Evolutionary conservation across 768 basidiomycete species (phyloP).

Genomic region (Pholiota conissans): DNA sequence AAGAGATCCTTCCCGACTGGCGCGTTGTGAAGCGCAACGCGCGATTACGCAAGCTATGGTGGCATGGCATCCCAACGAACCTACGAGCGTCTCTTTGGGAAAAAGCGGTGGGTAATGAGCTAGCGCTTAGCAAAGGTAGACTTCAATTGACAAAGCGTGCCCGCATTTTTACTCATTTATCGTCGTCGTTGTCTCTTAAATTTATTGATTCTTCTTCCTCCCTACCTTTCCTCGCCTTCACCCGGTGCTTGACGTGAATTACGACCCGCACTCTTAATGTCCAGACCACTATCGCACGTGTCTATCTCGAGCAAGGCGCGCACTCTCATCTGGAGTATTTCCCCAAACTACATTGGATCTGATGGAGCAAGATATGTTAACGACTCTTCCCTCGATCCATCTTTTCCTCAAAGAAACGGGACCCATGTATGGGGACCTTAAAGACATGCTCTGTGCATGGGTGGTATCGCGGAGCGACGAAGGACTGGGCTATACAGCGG

Average conservation of each 20-base stretch:
- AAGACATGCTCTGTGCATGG: slow-evolving; percentile 86
- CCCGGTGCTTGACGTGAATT: neutral
- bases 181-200: neutral
- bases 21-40: slow-evolving; percentile 67
- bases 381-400: slow-evolving; percentile 75
- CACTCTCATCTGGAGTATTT: slow-evolving; percentile 63
- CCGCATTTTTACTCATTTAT: slow-evolving; percentile 7
- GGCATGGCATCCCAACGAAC: slow-evolving; percentile 85
- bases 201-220: neutral
- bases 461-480: slow-evolving; percentile 83
- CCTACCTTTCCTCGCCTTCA: neutral
- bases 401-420: slow-evolving; percentile 78
- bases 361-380: slow-evolving; percentile 75
- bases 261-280: neutral
- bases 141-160: neutral
- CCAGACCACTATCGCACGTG: slow-evolving; percentile 74
- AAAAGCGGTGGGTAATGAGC: slow-evolving; percentile 78
- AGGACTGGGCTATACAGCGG: slow-evolving; percentile 71
- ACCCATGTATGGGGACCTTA: slow-evolving; percentile 78
- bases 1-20: slow-evolving; percentile 82
- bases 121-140: slow-evolving; percentile 79
- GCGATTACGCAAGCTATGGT: slow-evolving; percentile 74
- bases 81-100: slow-evolving; percentile 83
- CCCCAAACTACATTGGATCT: slow-evolving; percentile 58
- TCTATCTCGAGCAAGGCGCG: slow-evolving; percentile 71